phyloP scores from a whole-genome alignment of 2,329 filamentous ascomycete species.

The Colletotrichum spinosum region DNA sequence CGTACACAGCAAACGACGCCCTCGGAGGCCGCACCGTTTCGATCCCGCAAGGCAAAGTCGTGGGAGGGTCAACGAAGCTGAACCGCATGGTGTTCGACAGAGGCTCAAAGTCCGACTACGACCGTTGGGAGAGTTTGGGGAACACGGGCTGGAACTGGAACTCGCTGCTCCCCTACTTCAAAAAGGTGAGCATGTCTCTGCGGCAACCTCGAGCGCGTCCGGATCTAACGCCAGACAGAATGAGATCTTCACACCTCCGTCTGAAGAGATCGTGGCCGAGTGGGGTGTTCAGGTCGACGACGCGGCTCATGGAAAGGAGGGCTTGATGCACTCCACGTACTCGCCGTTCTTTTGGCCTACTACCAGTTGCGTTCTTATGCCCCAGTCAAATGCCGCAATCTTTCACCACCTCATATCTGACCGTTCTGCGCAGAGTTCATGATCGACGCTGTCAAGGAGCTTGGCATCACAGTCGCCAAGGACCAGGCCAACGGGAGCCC shows the following conservation, averaged over 20 bases:
- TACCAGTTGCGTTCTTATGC: slow-evolving; percentile 38
- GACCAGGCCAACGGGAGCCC: slow-evolving; percentile 38
- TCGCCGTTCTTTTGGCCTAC: slow-evolving; percentile 47
- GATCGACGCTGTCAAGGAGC: slow-evolving; percentile 38
- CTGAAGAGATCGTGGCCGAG: slow-evolving; percentile 39
- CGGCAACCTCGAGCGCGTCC: not conserved
- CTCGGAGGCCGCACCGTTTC: slow-evolving; percentile 26
- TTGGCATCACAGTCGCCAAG: slow-evolving; percentile 35
- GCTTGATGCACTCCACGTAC: slow-evolving; percentile 44
- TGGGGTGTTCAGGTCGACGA: slow-evolving; percentile 45
- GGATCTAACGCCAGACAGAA: slow-evolving; percentile 14
- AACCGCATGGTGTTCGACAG: slow-evolving; percentile 48
- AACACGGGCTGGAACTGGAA: slow-evolving; percentile 53
- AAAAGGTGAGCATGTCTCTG: slow-evolving; percentile 39
- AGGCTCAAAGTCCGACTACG: slow-evolving; percentile 44
- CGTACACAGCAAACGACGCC: slow-evolving; percentile 28
- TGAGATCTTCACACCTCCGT: slow-evolving; percentile 42
- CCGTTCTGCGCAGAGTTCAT: slow-evolving; percentile 29
- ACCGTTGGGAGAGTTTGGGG: slow-evolving; percentile 51
- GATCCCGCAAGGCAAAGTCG: slow-evolving; percentile 28
- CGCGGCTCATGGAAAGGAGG: slow-evolving; percentile 41
- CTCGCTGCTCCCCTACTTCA: slow-evolving; percentile 47
- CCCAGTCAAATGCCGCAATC: no score
- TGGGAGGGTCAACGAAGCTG: slow-evolving; percentile 47
- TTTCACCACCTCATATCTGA: not conserved